Conservation (phyloP, 805 yeast species). For the Myxozyma melibiosi region DNA sequence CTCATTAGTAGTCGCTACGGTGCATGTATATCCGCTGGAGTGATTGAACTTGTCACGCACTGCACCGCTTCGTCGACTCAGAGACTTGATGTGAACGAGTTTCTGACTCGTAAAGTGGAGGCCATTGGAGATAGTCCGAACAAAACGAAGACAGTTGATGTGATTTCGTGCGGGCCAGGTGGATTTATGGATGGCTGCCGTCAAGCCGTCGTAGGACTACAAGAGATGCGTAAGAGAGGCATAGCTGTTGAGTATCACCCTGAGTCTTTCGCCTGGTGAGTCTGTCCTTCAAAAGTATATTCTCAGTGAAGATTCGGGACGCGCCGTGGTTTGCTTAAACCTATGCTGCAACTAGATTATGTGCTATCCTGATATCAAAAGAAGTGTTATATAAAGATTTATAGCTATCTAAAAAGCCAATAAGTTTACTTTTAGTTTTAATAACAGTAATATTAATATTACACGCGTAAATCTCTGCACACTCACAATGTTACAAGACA, state of each 20-base stretch:
- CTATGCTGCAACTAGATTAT: too few species aligned
- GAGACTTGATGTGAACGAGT: not conserved
- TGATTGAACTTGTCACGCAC: not conserved
- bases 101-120: not conserved
- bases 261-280: not conserved
- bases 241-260: not conserved
- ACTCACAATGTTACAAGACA: too few species aligned
- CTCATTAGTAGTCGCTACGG: not conserved
- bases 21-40: not conserved
- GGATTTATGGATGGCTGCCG: not conserved
- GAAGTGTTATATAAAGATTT: too few species aligned
- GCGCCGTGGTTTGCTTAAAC: too few species aligned
- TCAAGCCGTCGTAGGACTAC: not conserved
- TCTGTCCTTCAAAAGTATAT: too few species aligned
- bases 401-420: too few species aligned
- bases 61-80: not conserved
- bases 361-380: too few species aligned
- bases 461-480: too few species aligned
- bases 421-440: too few species aligned
- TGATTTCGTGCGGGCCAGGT: not conserved
- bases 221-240: not conserved
- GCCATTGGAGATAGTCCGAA: too few species aligned
- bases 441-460: too few species aligned
- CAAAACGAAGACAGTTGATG: not conserved
- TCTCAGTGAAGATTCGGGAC: too few species aligned